A percentile compares a stretch with the other conserved stretches of the same genome.
Evolutionary conservation across 495 filamentous ascomycete species (phyloP).

Genomic region (Xylaria scruposa): DNA sequence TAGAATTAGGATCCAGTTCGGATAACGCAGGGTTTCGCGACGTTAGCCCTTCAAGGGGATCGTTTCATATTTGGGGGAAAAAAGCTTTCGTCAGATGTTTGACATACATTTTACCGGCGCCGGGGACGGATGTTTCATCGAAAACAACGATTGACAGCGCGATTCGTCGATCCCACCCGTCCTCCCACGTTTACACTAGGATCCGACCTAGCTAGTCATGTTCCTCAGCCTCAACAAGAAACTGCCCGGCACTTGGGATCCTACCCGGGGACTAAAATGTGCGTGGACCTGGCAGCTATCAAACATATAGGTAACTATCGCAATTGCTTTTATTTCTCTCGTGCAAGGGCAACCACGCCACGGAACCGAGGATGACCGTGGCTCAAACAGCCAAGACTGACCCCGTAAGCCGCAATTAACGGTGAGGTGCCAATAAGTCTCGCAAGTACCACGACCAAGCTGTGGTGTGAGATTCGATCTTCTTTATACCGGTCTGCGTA

Average conservation of each 20-base stretch:
- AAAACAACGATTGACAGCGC: neutral
- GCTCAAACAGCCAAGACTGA: conserved; percentile 21
- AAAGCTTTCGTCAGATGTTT: neutral
- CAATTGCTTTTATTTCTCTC: neutral
- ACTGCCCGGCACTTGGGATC: neutral
- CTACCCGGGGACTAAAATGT: conserved; percentile 6
- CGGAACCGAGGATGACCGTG: neutral
- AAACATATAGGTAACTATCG: neutral
- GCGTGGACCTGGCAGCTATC: neutral
- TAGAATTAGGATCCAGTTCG: neutral
- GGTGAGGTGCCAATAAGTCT: neutral
- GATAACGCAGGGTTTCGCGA: neutral
- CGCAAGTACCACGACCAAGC: neutral
- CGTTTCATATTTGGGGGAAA: neutral
- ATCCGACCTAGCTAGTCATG: neutral
- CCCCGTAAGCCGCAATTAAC: conserved; percentile 7
- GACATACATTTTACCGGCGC: neutral
- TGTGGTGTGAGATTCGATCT: no score
- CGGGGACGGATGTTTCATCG: neutral
- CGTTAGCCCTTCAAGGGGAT: neutral
- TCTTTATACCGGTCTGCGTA: no score
- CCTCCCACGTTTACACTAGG: neutral
- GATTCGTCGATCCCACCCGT: neutral
- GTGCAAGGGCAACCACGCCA: neutral
- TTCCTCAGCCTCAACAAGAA: neutral